These are phyloP conservation scores for Coniochaeta hoffmannii DNA, from an alignment of 2,329 filamentous ascomycete genomes.

Conservation along the genomic window DNA sequence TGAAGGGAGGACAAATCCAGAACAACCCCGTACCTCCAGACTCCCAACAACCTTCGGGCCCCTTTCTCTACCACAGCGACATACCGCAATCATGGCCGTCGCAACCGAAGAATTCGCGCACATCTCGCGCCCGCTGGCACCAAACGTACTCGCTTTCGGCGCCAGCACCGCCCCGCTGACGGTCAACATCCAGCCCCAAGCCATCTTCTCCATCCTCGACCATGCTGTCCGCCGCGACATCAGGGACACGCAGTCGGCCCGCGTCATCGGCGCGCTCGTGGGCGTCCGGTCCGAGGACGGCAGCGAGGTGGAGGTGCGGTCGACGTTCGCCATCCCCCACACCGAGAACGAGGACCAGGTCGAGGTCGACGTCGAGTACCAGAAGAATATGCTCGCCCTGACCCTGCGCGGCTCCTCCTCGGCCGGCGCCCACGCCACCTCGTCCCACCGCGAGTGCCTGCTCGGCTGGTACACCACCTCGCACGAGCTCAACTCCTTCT, in stretches of 20 bases:
- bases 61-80: constrained; percentile 12
- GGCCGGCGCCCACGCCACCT: constrained; percentile 23
- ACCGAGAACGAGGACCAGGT: constrained; percentile 98
- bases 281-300: constrained; percentile 94
- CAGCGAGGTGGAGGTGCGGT: constrained; percentile 90
- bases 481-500: constrained; percentile 96
- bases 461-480: constrained; percentile 98
- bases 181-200: constrained; percentile 92
- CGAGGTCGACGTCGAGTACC: constrained; percentile 99
- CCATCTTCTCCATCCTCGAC: constrained; percentile 74
- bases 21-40: constrained; percentile 2
- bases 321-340: constrained; percentile 95
- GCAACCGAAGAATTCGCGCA: constrained; percentile 84
- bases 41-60: not conserved
- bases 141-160: constrained; percentile 69
- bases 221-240: constrained; percentile 84
- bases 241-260: constrained; percentile 72
- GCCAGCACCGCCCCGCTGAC: constrained; percentile 84
- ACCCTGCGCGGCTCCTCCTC: constrained; percentile 58
- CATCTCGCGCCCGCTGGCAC: constrained; percentile 85
- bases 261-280: constrained; percentile 93
- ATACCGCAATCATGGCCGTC: constrained; percentile 64
- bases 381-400: constrained; percentile 97
- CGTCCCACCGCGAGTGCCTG: constrained; percentile 85
- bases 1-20: not conserved